Percentiles rank a stretch among this genome's conserved stretches.
phyloP scores from a whole-genome alignment of 108 stramenopile genomes.

The Epipyxis sp. region DNA sequence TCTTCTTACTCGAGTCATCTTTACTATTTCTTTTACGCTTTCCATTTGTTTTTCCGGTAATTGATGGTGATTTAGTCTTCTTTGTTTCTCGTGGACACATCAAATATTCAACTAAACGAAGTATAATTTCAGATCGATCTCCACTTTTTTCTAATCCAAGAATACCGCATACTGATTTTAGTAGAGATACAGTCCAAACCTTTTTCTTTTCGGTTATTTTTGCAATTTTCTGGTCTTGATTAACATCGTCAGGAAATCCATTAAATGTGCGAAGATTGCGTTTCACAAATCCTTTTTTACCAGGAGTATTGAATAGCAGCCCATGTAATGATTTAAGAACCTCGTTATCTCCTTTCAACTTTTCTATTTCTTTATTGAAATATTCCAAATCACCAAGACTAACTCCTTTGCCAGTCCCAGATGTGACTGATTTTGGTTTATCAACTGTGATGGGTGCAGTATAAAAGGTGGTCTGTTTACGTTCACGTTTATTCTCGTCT shows the following conservation, averaged over 20 bases:
- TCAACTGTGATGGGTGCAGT: neutral
- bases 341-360: neutral
- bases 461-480: neutral
- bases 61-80: neutral
- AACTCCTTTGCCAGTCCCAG: neutral
- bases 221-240: neutral
- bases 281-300: neutral
- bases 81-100: neutral
- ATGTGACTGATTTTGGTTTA: neutral
- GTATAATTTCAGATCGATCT: neutral
- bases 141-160: constrained; percentile 9
- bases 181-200: neutral
- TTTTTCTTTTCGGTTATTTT: constrained; percentile 13
- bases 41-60: neutral
- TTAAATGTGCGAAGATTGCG: neutral
- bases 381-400: neutral
- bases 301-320: neutral
- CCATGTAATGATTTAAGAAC: neutral
- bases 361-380: neutral
- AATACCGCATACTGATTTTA: neutral
- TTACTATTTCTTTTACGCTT: neutral
- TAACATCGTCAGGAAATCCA: neutral
- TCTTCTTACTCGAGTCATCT: neutral
- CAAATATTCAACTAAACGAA: neutral
- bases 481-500: constrained; percentile 9